Base-by-base conservation (phyloP, 192 early-diverging fungal genomes). In the Coemansia sp. region DNA sequence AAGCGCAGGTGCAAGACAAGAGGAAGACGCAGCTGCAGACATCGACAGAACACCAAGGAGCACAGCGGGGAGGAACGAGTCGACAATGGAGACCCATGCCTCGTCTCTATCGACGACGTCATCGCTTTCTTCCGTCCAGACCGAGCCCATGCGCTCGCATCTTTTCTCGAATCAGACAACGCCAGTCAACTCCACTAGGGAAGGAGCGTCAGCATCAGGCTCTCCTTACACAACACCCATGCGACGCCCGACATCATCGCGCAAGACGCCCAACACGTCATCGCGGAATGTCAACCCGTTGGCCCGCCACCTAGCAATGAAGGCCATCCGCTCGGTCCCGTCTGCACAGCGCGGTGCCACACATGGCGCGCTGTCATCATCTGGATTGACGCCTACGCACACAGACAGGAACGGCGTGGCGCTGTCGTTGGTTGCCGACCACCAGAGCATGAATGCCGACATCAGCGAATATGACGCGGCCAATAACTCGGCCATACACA, bases 61-160 rank as follows among this genome's bases (percentile, higher is more conserved):
- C 55, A 57, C 29, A 38, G 55, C 33, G 4, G 59, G 61, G 0
- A 63, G 64, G 38, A 13, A 41, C 1, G 65, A 67, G 14, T 33
- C 61, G 20, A 50, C 69, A 0, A 25, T 65, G 56, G 54, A 43
- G 0, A 71, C 69, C 50, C 15, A 38, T 4, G 46, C 34, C 34
- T 73, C 70, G 34, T 73, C 75, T 13, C 45, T 66, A 15, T 71
- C 77, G 33, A 73, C 72, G 14, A 36, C 55, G 14, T 71, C 77
- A 5, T 74, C 77, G 11, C 52, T 67, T 46, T 79, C 77, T 6
- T 65, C 77, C 2, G 61, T 79, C 41, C 20, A 48, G 25, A 79
- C 72, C 0, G 77, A 79, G 34, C 77, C 77, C 6, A 79, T 79
- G 77, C 71, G 63, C 45, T 79, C 77, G 40, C 53, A 71, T 29